phyloP scores from a whole-genome alignment of 352 stramenopile genomes.

The Phytophthora podocarpi region DNA sequence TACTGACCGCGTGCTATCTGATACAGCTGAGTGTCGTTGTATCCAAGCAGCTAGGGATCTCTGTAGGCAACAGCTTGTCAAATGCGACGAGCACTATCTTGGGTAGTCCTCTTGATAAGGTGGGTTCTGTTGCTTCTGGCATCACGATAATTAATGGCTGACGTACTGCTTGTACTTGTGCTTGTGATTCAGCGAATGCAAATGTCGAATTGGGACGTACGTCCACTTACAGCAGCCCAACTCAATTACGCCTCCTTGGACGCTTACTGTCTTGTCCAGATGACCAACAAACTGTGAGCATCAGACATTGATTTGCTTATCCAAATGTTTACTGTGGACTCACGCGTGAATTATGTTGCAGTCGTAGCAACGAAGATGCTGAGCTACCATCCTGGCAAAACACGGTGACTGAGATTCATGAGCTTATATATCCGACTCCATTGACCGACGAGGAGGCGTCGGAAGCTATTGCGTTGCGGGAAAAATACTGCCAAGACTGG shows the following conservation, averaged over 20 bases:
- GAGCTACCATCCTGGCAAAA: constrained; percentile 32
- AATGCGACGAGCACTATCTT: constrained; percentile 49
- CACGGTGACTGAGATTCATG: constrained; percentile 24
- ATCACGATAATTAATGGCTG: background rate
- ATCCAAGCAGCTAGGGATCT: constrained; percentile 40
- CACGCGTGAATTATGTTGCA: background rate
- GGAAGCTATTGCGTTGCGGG: constrained; percentile 30
- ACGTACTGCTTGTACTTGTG: background rate
- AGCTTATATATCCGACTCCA: constrained; percentile 32
- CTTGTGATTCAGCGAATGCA: constrained; percentile 56
- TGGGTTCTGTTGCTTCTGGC: constrained; percentile 11
- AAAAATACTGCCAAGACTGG: constrained; percentile 47
- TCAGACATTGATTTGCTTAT: background rate
- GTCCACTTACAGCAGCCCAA: constrained; percentile 56
- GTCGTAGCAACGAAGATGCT: constrained; percentile 7
- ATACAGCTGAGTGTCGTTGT: constrained; percentile 42
- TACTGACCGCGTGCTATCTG: constrained; percentile 1
- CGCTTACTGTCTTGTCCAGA: constrained; percentile 62
- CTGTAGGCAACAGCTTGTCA: constrained; percentile 61
- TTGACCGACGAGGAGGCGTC: constrained; percentile 22
- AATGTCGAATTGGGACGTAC: constrained; percentile 71
- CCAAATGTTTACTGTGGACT: background rate
- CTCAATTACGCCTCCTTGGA: constrained; percentile 68
- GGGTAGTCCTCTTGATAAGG: constrained; percentile 69
- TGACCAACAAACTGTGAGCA: constrained; percentile 55